These are phyloP conservation scores for Cyphellophora europaea DNA, from an alignment of 2,329 filamentous ascomycete species.

Conservation along the genomic window DNA sequence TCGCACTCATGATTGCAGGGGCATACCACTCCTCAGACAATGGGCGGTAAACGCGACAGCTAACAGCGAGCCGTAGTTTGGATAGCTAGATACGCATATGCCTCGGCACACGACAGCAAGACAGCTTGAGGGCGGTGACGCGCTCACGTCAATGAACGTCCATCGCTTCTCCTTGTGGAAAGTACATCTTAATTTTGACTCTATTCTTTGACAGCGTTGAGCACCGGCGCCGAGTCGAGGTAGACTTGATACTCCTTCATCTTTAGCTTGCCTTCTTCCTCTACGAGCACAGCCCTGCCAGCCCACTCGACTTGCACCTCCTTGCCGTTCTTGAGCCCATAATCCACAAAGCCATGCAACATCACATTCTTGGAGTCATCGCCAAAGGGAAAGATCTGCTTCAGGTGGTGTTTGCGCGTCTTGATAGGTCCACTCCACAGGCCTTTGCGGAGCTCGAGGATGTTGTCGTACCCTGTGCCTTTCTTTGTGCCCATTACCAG, in stretches of 20 bases:
- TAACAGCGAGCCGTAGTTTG: too few relatives aligned
- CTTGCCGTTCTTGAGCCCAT: slow-evolving; percentile 42
- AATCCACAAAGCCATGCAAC: slow-evolving; percentile 45
- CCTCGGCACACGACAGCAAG: too few relatives aligned
- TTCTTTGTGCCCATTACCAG: slow-evolving; percentile 44
- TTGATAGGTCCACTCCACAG: slow-evolving; percentile 42
- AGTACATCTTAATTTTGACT: too few relatives aligned
- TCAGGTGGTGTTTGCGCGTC: slow-evolving; percentile 18
- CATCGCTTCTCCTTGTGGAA: too few relatives aligned
- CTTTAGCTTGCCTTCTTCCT: slow-evolving; percentile 10
- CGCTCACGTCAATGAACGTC: too few relatives aligned
- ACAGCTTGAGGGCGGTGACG: too few relatives aligned
- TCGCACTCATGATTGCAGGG: too few relatives aligned
- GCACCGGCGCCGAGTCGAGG: slow-evolving; percentile 13
- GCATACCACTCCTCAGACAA: too few relatives aligned
- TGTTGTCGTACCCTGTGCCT: slow-evolving; percentile 37
- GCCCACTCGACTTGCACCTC: slow-evolving; percentile 43
- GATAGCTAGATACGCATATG: too few relatives aligned
- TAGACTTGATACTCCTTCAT: slow-evolving; percentile 23
- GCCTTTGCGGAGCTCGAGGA: slow-evolving; percentile 39
- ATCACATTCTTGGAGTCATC: slow-evolving; percentile 39
- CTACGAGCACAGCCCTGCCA: slow-evolving; percentile 25
- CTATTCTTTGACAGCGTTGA: slow-evolving; percentile 3
- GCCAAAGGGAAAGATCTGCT: slow-evolving; percentile 43
- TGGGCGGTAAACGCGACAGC: too few relatives aligned